Evolutionary conservation across 1,139 yeast species (phyloP).

Genomic region (Yamadazyma jaroonii): DNA sequence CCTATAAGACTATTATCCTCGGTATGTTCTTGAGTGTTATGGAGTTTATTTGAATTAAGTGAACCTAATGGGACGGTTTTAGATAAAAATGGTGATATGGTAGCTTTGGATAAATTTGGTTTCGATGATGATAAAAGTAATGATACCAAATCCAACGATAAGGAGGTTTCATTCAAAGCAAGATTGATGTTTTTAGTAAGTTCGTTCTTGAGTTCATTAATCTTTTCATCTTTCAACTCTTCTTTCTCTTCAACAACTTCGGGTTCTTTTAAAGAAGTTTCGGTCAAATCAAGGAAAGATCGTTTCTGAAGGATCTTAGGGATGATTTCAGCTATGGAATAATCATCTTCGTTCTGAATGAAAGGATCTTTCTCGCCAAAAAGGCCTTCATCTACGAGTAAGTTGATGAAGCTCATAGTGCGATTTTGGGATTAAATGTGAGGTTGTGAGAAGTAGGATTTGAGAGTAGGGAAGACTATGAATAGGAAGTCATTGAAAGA

Average conservation of each 20-base stretch:
- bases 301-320: constrained; percentile 42
- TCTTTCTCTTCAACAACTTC: constrained; percentile 6
- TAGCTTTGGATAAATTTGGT: constrained; percentile 81
- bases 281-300: constrained; percentile 51
- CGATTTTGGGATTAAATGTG: neutral
- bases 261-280: constrained; percentile 40
- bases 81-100: constrained; percentile 85
- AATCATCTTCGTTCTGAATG: constrained; percentile 37
- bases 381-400: constrained; percentile 15
- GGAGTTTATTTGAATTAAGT: constrained; percentile 62
- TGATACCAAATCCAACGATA: constrained; percentile 85
- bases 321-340: constrained; percentile 38
- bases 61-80: constrained; percentile 81
- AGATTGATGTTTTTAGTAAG: constrained; percentile 54
- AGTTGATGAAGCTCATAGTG: constrained; percentile 3
- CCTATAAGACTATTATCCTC: constrained; percentile 46
- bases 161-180: constrained; percentile 86
- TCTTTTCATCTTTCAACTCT: constrained; percentile 18
- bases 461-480: no score
- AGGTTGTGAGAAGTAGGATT: no score
- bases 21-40: constrained; percentile 16
- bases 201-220: constrained; percentile 54
- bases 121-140: constrained; percentile 75
- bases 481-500: no score
- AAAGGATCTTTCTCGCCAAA: constrained; percentile 37